Evolutionary conservation across 768 basidiomycete species (phyloP), one percentile per base, ranked within the genome.

Genomic region (Lactarius tabidus): DNA sequence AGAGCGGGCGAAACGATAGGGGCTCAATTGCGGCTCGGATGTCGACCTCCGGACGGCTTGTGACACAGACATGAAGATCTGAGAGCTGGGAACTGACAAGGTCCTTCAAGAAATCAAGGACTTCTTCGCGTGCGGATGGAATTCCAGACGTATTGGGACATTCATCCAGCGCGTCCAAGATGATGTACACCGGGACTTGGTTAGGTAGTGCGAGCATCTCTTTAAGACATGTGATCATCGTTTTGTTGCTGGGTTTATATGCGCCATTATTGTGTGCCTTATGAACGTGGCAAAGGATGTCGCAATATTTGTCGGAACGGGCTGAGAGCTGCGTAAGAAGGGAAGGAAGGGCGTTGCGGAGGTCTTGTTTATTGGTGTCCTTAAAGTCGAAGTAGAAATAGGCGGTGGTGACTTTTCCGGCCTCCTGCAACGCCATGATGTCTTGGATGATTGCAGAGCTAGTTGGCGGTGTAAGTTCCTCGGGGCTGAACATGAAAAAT

Each of bases 361-460:
- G 23, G 45, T 26, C 14, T 48, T 48, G 45, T 26, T 48, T 48
- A 48, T 48, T 2, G 12, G 45, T 48, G 23, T 48, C 45, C 45
- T 6, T 48, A 14, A 48, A 26, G 26, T 48, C 45, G 12, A 48
- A 48, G 26, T 48, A 48, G 23, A 58, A 58, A 7, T 58, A 58
- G 1, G 36, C 57, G 17, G 33, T 55, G 2, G 54, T 20, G 18
- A 6, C 54, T 14, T 33, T 29, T 35, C 54, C 54, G 29, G 35
- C 57, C 4, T 48, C 48, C 23, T 14, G 12, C 48, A 26, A 15
- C 0, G 23, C 48, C 23, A 26, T 26, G 0, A 48, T 48, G 48
- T 48, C 48, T n/a, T 48, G 35, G 18, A 59, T 59, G 43, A 59
- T 39, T 12, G 58, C 39, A 8, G 58, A 45, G 38, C 58, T 59